Evolutionary conservation across 2,329 filamentous ascomycete genomes (phyloP).

Genomic region (Cordyceps tenuipes): DNA sequence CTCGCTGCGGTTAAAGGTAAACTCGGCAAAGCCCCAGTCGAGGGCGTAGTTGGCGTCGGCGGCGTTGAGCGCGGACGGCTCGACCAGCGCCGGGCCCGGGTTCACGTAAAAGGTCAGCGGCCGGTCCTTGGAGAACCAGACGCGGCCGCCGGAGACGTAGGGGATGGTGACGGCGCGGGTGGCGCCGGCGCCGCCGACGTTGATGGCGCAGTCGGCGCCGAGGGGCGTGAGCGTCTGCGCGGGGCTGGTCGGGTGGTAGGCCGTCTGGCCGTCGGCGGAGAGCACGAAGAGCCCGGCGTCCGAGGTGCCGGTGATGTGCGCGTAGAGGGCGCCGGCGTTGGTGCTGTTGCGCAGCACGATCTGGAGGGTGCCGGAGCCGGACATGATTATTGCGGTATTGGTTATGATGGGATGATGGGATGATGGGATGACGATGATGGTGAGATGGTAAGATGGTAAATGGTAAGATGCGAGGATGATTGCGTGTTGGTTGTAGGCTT

Average conservation of each 20-base stretch:
- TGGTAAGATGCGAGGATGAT: background rate
- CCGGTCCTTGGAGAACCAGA: constrained; percentile 59
- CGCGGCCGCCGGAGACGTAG: constrained; percentile 59
- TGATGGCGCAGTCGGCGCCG: constrained; percentile 51
- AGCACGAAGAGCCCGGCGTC: constrained; percentile 54
- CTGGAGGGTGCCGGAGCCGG: constrained; percentile 34
- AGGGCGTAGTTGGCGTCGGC: constrained; percentile 53
- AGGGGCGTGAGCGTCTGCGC: constrained; percentile 41
- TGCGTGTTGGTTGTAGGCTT: no score
- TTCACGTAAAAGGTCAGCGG: constrained; percentile 63
- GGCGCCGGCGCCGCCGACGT: constrained; percentile 52
- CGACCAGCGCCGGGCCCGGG: constrained; percentile 62
- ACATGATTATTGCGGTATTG: background rate
- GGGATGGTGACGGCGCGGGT: constrained; percentile 57
- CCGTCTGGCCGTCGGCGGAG: constrained; percentile 54
- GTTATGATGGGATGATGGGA: background rate
- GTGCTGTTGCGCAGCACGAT: constrained; percentile 61
- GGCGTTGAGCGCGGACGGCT: constrained; percentile 62
- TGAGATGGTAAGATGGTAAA: no score
- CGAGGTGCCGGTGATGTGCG: constrained; percentile 59
- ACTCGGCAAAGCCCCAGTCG: constrained; percentile 61
- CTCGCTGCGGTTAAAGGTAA: constrained; percentile 54
- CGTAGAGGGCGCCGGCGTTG: constrained; percentile 47
- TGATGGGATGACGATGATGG: background rate
- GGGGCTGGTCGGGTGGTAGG: constrained; percentile 57